Evolutionary conservation across 2,329 filamentous ascomycete species (phyloP), one percentile per base, ranked within the genome.

Genomic region (Trichoderma atroviride): DNA sequence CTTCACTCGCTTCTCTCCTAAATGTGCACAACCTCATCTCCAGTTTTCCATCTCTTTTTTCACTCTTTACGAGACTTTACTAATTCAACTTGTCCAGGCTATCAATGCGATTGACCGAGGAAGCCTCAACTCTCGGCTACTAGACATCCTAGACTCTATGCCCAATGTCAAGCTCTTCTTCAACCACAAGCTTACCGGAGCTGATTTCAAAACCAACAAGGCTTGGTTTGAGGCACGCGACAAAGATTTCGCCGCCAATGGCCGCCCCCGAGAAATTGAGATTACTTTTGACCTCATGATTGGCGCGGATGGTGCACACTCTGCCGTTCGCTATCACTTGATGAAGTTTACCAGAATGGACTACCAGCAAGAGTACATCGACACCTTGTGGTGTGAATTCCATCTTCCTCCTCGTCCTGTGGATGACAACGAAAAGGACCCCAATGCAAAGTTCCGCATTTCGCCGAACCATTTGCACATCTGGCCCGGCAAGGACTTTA

Each of bases 371-470:
- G 89, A 93, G 75, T 99, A 99, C 79, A 96, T 99, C 77, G 95
- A 98, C 79, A 96, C 94, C 0, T 82, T 98, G 5, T 99, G 96
- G 96, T 98, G 95, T 79, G 96, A 99, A 77, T 98, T 99, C 77
- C 89, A 89, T 61, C 93, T 99, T 71, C 83, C 87, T 24, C 85
- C 92, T 0, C 79, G 79, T 35, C 71, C 79, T 2, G 74, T 75
- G 0, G 65, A 73, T 27, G 57, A 59, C 9, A 57, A 72, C 14
- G 71, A 72, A 5, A 73, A 76, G 33, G 78, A 80, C 43, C 73
- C 78, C 19, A 74, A 78, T 57, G 79, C 81, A 33, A 83, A 79
- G 73, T 98, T 96, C 77, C 85, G 86, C 59, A 96, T 98, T 74
- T 96, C 93, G 0, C 93, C 94, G 1, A 92, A 97, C 75, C 94